Evolutionary conservation across 805 yeast species (phyloP).

Genomic region (Candida boidinii): DNA sequence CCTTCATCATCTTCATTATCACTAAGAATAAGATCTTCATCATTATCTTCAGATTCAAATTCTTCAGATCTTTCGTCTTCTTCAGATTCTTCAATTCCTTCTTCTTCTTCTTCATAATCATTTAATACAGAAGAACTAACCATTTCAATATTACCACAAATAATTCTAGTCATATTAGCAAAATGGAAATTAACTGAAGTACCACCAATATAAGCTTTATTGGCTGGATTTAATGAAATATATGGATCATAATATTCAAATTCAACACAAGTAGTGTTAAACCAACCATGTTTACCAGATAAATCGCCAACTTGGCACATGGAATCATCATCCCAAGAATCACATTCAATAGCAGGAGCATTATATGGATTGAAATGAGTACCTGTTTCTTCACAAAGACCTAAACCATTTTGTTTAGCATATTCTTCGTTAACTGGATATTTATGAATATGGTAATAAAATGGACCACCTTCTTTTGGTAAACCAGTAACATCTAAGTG

Average conservation of each 20-base stretch:
- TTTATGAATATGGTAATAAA: constrained; percentile 62
- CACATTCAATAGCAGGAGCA: constrained; percentile 44
- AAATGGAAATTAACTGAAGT: constrained; percentile 49
- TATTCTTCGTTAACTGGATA: no score
- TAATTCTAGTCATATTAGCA: constrained; percentile 45
- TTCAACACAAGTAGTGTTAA: constrained; percentile 63
- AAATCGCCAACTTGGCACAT: constrained; percentile 67
- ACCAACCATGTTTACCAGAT: constrained; percentile 70
- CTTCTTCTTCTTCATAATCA: no score
- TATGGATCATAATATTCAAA: constrained; percentile 56
- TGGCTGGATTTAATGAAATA: constrained; percentile 48
- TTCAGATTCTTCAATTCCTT: no score
- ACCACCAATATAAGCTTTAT: constrained; percentile 53
- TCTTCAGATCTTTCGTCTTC: constrained; percentile 17
- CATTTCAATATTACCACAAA: constrained; percentile 51
- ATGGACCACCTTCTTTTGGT: constrained; percentile 61
- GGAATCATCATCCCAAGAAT: constrained; percentile 38
- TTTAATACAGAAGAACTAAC: no score
- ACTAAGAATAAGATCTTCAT: constrained; percentile 1
- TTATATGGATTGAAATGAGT: constrained; percentile 57
- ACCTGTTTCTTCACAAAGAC: constrained; percentile 53
- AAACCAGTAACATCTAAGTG: constrained; percentile 65
- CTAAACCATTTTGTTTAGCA: constrained; percentile 36
- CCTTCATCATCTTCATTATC: neutral
- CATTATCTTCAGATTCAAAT: constrained; percentile 7